These are phyloP conservation scores for Brasilioporus rufonigricans DNA, from an alignment of 768 basidiomycete genomes.

Conservation along the genomic window DNA sequence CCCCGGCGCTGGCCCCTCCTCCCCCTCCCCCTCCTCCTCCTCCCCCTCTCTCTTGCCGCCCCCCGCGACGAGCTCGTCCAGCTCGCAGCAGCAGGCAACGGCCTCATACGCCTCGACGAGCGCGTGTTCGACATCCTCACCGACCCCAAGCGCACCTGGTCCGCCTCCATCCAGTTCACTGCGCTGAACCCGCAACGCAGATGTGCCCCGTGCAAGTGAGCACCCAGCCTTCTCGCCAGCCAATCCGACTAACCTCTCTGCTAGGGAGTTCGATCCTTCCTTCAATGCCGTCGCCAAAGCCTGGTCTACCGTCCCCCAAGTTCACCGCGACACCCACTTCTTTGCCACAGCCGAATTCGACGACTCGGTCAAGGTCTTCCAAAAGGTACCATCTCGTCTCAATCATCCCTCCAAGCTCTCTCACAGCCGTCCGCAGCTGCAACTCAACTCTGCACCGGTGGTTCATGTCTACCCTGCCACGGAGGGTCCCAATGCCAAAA, in stretches of 20 bases:
- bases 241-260: neutral
- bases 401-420: neutral
- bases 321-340: conserved; percentile 79
- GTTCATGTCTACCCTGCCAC: conserved; percentile 73
- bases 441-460: conserved; percentile 80
- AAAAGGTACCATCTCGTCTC: conserved; percentile 52
- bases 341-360: conserved; percentile 92
- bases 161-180: conserved; percentile 84
- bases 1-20: conserved; percentile 26
- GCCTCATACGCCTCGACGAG: conserved; percentile 79
- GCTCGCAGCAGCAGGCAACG: conserved; percentile 70
- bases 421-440: conserved; percentile 53
- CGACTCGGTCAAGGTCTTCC: conserved; percentile 71
- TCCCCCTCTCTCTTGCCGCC: conserved; percentile 31
- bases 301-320: conserved; percentile 64
- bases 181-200: conserved; percentile 78
- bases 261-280: conserved; percentile 81
- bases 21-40: conserved; percentile 32
- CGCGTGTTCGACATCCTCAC: conserved; percentile 76
- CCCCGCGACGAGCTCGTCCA: conserved; percentile 59
- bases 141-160: conserved; percentile 77
- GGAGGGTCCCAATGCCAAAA: conserved; percentile 64
- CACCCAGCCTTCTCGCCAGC: conserved; percentile 6
- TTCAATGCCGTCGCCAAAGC: conserved; percentile 80
- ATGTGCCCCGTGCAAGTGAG: conserved; percentile 92